Percentiles rank a stretch among this genome's conserved stretches.
Evolutionary conservation across 139 green algal genomes (phyloP).

Genomic region (Deuterostichococcus epilithicus): DNA sequence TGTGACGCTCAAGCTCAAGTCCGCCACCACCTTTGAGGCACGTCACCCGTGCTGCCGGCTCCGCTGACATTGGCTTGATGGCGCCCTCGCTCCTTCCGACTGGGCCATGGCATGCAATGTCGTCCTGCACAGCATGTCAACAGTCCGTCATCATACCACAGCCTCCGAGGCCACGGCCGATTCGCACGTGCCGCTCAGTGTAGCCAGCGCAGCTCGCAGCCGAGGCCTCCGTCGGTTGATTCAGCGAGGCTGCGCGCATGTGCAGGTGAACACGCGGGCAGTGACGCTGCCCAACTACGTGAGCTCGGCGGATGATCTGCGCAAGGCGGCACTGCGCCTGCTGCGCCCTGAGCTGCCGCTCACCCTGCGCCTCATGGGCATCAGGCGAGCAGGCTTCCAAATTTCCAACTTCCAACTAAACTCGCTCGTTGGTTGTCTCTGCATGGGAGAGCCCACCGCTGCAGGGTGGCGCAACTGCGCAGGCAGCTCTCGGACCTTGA

Average conservation of each 20-base stretch:
- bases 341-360: slow-evolving; percentile 68
- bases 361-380: slow-evolving; percentile 74
- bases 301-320: slow-evolving; percentile 49
- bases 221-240: neutral
- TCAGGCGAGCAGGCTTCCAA: slow-evolving; percentile 33
- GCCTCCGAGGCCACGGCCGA: neutral
- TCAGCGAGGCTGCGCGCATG: neutral
- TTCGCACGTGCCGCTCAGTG: neutral
- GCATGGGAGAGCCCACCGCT: too few relatives aligned
- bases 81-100: neutral
- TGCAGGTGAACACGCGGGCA: slow-evolving; percentile 57
- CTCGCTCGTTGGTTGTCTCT: too few relatives aligned
- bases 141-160: neutral
- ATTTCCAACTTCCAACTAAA: slow-evolving; percentile 64
- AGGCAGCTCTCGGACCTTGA: too few relatives aligned
- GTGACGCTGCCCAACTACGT: slow-evolving; percentile 58
- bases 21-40: slow-evolving; percentile 61
- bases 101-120: neutral
- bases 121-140: neutral
- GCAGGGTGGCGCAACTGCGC: too few relatives aligned
- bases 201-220: neutral
- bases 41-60: neutral
- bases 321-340: slow-evolving; percentile 47
- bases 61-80: neutral
- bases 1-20: slow-evolving; percentile 85